Evolutionary conservation across 345 rosid genomes (phyloP), one percentile per base, ranked within the genome.

Genomic region (Acer campestre): DNA sequence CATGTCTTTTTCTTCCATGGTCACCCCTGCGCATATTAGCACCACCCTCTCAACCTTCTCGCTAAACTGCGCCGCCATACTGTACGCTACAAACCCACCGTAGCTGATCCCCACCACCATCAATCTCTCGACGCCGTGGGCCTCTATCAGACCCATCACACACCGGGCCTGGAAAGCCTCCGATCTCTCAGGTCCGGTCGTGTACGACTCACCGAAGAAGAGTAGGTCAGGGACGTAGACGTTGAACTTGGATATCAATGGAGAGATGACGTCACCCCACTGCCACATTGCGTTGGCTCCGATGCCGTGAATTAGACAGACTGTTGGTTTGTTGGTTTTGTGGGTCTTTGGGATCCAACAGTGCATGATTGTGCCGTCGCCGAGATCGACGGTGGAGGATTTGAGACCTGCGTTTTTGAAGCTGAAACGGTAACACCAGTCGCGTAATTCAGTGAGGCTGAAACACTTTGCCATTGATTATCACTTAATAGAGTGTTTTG

Each of bases 281-380:
- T 95, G 98, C 98, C 98, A 95, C 98, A 91, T 90, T 74, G 98
- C 95, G 83, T 95, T 93, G 86, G 98, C 97, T 59, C 98, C 98
- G 80, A 93, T 80, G 73, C 98, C 98, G 80, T 95, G 98, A 81
- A 95, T 82, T 42, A 95, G 89, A 56, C 91, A 73, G 5, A 95
- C 85, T 1, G 91, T 81, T 69, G 88, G 93, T 78, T 85, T 92
- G 42, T 80, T 44, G 4, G 78, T 78, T 65, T 59, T 16, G 83
- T 85, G 89, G 25, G 74, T 22, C 58, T 74, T 87, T 16, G 98
- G 97, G 84, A 84, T 77, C 98, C 98, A 94, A 75, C 92, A 87
- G 82, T 94, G 98, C 84, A 93, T 79, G 83, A 92, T 68, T 11
- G 98, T 94, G 77, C 97, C 97, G 64, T 87, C 94, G 42, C 92